Percentiles rank a stretch among this genome's conserved stretches.
phyloP scores from a whole-genome alignment of 768 basidiomycete genomes.

The Mycena rebaudengoi region DNA sequence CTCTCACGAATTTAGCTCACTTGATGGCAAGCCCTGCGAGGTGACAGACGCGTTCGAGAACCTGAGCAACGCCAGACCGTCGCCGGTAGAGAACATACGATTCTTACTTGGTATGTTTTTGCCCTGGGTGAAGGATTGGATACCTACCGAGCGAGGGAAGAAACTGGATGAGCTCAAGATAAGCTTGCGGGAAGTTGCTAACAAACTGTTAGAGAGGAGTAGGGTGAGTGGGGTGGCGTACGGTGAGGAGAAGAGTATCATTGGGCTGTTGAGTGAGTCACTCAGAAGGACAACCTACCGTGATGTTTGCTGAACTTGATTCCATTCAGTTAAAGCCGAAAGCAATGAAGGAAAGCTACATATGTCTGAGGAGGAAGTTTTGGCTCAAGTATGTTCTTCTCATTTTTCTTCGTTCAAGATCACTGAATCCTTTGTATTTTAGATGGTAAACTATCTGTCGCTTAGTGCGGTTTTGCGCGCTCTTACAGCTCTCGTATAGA shows the following conservation, averaged over 20 bases:
- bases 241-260: constrained; percentile 32
- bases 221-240: constrained; percentile 41
- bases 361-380: constrained; percentile 48
- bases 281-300: neutral
- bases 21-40: constrained; percentile 55
- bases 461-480: neutral
- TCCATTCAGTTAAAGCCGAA: constrained; percentile 45
- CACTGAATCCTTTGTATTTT: neutral
- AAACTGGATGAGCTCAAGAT: constrained; percentile 40
- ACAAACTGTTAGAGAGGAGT: constrained; percentile 46
- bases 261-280: constrained; percentile 44
- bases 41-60: constrained; percentile 52
- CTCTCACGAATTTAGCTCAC: constrained; percentile 61
- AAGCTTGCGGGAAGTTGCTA: constrained; percentile 46
- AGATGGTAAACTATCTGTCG: neutral
- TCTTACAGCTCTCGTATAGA: neutral
- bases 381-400: constrained; percentile 40
- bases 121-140: neutral
- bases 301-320: neutral
- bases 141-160: constrained; percentile 47
- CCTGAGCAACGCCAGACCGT: constrained; percentile 27
- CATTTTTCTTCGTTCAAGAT: neutral
- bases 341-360: constrained; percentile 36
- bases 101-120: neutral
- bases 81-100: neutral